These are phyloP conservation scores for Naganishia antarctica DNA, from an alignment of 768 basidiomycete species.

Conservation along the genomic window DNA sequence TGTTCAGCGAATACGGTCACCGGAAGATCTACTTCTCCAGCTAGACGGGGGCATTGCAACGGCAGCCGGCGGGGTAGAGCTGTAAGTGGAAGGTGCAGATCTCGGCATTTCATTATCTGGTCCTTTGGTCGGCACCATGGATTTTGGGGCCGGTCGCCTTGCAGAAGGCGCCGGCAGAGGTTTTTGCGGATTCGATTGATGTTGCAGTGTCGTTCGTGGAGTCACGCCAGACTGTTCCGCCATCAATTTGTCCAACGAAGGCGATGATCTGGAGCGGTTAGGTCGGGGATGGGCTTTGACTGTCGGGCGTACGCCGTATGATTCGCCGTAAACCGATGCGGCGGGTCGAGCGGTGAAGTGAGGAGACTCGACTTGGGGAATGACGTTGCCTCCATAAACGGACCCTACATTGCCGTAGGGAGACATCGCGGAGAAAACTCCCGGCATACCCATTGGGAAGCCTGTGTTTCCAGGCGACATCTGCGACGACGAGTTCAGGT, in stretches of 20 bases:
- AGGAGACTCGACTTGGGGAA: not conserved
- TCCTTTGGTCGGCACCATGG: constrained; percentile 11
- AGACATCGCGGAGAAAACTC: constrained; percentile 17
- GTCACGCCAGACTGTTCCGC: not conserved
- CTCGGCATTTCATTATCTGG: constrained; percentile 12
- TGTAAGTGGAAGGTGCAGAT: not conserved
- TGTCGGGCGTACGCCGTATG: constrained; percentile 12
- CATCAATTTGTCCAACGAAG: not conserved
- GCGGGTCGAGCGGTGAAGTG: not conserved
- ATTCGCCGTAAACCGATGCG: constrained; percentile 25
- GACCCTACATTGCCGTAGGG: constrained; percentile 10
- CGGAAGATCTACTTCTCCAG: constrained; percentile 18
- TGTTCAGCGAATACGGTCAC: constrained; percentile 12
- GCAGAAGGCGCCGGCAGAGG: not conserved
- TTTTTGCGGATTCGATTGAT: not conserved
- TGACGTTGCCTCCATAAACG: not conserved
- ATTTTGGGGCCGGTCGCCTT: not conserved
- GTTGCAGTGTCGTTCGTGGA: not conserved
- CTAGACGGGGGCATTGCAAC: constrained; percentile 18
- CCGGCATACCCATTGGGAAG: constrained; percentile 10
- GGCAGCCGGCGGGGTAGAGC: not conserved
- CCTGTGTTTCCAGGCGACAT: not conserved
- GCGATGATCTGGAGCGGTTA: constrained; percentile 16
- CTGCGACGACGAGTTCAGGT: not conserved
- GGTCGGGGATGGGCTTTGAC: constrained; percentile 9